These are phyloP conservation scores for Pelargonium exstipulatum DNA, from an alignment of 441 rosid genomes.

Conservation along the genomic window DNA sequence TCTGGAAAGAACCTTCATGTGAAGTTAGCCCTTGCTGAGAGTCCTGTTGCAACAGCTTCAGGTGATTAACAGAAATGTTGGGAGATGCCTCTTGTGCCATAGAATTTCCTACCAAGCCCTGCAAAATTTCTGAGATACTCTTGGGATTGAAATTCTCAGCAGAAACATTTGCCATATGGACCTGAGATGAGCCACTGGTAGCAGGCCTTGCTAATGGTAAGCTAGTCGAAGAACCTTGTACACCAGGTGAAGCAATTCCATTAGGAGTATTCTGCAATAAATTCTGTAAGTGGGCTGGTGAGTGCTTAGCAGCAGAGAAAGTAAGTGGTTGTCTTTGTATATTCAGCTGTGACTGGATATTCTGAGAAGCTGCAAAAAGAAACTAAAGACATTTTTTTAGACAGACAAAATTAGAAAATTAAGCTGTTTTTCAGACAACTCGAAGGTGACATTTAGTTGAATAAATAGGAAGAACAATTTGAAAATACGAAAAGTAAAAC, in stretches of 20 bases:
- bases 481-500: not conserved
- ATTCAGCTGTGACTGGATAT: constrained; percentile 19
- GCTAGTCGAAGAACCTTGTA: constrained; percentile 17
- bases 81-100: constrained; percentile 19
- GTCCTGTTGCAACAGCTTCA: constrained; percentile 20
- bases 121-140: not conserved
- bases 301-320: constrained; percentile 13
- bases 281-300: constrained; percentile 22
- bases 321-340: constrained; percentile 15
- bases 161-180: constrained; percentile 15
- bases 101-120: constrained; percentile 21
- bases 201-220: constrained; percentile 17
- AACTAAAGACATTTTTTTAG: not conserved
- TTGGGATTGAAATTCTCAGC: not conserved
- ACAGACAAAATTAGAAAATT: not conserved
- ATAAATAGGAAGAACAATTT: not conserved
- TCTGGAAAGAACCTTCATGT: not conserved
- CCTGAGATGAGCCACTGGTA: constrained; percentile 19
- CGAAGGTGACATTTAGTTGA: not conserved
- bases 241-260: constrained; percentile 18
- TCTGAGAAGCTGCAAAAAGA: constrained; percentile 10
- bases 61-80: constrained; percentile 17
- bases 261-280: constrained; percentile 19
- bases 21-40: constrained; percentile 14
- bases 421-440: not conserved